Base-by-base conservation (phyloP, 768 basidiomycete species). In the Pleurotus tuoliensis region DNA sequence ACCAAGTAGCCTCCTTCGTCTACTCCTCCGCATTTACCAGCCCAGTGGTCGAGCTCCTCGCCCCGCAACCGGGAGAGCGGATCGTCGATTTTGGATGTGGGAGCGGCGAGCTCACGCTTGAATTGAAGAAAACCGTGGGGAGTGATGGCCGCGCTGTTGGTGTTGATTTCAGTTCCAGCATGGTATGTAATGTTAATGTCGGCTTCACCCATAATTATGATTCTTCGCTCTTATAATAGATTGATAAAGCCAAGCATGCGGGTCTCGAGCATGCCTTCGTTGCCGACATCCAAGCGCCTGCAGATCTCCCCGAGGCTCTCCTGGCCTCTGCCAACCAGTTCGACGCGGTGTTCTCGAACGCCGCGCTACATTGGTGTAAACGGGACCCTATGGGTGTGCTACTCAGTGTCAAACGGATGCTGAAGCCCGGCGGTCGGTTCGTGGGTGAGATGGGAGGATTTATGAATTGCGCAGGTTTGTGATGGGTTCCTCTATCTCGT, bases 281-380 rank as follows among this genome's bases (percentile, higher is more conserved):
- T 20, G 73, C 76, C 13, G 87, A 90, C 59, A 72, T 83, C 15
- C 85, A 87, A 60, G 67, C 65, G 3, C 64, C 82, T 30, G 63
- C 67, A 20, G 68, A 72, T 48, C 64, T 69, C 0, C 56, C 62
- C 0, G 60, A 62, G 15, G 54, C 63, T 22, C 38, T 43, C 20
- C 25, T 39, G 22, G n/a, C 44, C 3, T 16, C 37, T 13, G 71
- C 72, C 6, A 72, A 70, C 24, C 73, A 74, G 47, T 90, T 85
- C 59, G 88, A 92, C 64, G 84, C 82, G 0, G 86, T 88, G 2
- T 94, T 94, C 73, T 87, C 85, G 53, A 92, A 88, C 59, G 90
- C 93, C 0, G 77, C 81, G 3, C 65, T 94, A 59, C 92, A 95
- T 63, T 94, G 92, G 92, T 94, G 91, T 70, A 93, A 90, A 67